Conservation (phyloP, 1,284 basidiomycete species). For the Trichosporon coremiiforme region DNA sequence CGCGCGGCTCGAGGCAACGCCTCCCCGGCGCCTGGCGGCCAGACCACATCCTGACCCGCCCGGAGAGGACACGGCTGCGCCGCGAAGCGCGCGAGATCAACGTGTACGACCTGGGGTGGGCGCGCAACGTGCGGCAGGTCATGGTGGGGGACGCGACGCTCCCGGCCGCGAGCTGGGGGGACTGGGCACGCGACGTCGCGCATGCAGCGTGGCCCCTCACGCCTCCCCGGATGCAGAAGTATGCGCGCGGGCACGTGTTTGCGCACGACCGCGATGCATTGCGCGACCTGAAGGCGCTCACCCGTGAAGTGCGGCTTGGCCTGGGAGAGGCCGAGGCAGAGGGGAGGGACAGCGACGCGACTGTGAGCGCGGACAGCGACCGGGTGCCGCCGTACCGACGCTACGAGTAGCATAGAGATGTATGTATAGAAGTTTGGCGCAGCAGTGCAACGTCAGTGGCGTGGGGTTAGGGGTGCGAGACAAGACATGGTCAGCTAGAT, state of each 20-base stretch:
- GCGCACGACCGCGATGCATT: conserved; percentile 39
- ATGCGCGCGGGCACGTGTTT: conserved; percentile 43
- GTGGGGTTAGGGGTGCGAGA: neutral
- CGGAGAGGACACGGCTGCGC: conserved; percentile 69
- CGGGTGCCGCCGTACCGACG: conserved; percentile 10
- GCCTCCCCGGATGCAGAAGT: conserved; percentile 7
- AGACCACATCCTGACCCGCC: conserved; percentile 73
- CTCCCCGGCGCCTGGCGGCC: conserved; percentile 50
- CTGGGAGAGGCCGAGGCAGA: neutral
- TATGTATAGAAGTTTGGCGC: neutral
- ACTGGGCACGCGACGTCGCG: conserved; percentile 13
- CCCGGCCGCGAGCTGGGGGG: neutral
- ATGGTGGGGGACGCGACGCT: conserved; percentile 36
- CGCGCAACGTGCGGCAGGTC: conserved; percentile 59
- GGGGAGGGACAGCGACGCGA: neutral
- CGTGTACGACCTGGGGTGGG: conserved; percentile 76
- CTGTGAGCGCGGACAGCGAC: conserved; percentile 23
- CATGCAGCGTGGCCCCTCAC: conserved; percentile 32
- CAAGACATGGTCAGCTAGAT: neutral
- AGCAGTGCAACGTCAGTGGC: neutral
- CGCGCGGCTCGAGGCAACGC: conserved; percentile 22
- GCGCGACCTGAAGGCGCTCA: conserved; percentile 36
- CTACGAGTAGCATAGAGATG: neutral
- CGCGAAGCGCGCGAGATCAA: conserved; percentile 68
- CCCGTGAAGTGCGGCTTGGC: conserved; percentile 40